A percentile compares a stretch with the other conserved stretches of the same genome.
Conservation (phyloP, 768 basidiomycete species). For the Pleurotus cornucopiae region DNA sequence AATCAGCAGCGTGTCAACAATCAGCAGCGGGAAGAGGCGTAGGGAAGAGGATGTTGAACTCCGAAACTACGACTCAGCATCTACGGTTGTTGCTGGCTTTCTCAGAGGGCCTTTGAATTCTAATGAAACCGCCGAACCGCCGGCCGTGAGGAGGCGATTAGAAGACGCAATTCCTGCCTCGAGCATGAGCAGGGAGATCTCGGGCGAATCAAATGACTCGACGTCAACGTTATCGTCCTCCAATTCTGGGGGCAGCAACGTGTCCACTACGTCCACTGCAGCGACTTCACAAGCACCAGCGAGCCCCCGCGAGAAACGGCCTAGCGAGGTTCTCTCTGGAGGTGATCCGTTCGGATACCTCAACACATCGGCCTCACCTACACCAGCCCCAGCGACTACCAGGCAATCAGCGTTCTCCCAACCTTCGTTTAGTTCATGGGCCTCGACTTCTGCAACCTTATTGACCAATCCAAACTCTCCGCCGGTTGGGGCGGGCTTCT, state of each 20-base stretch:
- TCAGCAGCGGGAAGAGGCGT: slow-evolving; percentile 43
- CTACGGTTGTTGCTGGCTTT: slow-evolving; percentile 47
- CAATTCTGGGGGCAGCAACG: neutral
- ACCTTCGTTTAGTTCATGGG: slow-evolving; percentile 31
- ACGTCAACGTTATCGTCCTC: slow-evolving; percentile 11
- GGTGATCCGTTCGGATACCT: slow-evolving; percentile 64
- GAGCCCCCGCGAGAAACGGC: neutral
- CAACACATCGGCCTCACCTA: slow-evolving; percentile 24
- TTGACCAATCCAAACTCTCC: slow-evolving; percentile 24
- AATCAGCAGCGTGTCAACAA: slow-evolving; percentile 7
- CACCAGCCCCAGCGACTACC: slow-evolving; percentile 23
- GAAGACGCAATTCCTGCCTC: slow-evolving; percentile 1
- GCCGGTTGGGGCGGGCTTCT: slow-evolving; percentile 20
- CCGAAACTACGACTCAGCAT: slow-evolving; percentile 53
- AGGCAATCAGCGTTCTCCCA: slow-evolving; percentile 30
- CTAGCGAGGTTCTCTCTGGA: slow-evolving; percentile 15
- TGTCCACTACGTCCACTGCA: neutral
- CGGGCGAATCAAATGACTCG: slow-evolving; percentile 4
- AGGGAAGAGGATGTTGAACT: slow-evolving; percentile 51
- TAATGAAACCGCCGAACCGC: slow-evolving; percentile 22
- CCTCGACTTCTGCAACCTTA: slow-evolving; percentile 12
- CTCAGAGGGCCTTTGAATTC: slow-evolving; percentile 25
- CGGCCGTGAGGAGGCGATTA: slow-evolving; percentile 29
- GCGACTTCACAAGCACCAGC: neutral
- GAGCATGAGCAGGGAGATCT: neutral